These are phyloP conservation scores for Luffa aegyptiaca DNA, from an alignment of 306 rosid species.

Conservation along the genomic window DNA sequence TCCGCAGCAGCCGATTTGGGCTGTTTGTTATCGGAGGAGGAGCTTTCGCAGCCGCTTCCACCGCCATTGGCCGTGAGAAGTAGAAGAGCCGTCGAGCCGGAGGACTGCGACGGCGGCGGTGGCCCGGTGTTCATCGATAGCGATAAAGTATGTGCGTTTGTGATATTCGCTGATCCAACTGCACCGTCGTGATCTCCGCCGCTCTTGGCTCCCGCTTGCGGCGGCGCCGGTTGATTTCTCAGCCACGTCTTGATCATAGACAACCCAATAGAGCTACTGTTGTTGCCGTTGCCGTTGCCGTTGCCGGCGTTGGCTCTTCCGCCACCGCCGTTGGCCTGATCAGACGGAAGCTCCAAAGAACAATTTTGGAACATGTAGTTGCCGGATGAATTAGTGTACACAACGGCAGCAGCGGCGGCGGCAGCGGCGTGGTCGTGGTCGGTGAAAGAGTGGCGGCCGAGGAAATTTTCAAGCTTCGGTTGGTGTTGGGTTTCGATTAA, in stretches of 20 bases:
- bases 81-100: constrained; percentile 29
- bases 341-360: constrained; percentile 29
- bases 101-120: constrained; percentile 17
- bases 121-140: constrained; percentile 81
- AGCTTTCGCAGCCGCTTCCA: constrained; percentile 29
- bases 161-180: neutral
- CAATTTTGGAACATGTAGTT: constrained; percentile 26
- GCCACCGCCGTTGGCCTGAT: neutral
- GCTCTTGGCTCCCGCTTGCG: constrained; percentile 13
- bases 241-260: constrained; percentile 92
- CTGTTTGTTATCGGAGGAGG: constrained; percentile 49
- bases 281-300: neutral
- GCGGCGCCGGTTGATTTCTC: constrained; percentile 50
- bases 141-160: constrained; percentile 42
- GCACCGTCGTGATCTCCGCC: constrained; percentile 10
- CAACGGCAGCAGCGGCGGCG: constrained; percentile 10
- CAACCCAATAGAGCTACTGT: constrained; percentile 46
- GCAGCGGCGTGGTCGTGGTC: constrained; percentile 29
- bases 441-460: constrained; percentile 57
- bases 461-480: constrained; percentile 85
- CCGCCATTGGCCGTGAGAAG: constrained; percentile 21
- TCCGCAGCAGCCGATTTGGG: neutral
- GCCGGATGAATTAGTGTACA: constrained; percentile 3
- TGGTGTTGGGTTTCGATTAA: constrained; percentile 24
- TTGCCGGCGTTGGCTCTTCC: neutral